Conservation (phyloP, 129 eudicot genomes). For the Flaveria trinervia region DNA sequence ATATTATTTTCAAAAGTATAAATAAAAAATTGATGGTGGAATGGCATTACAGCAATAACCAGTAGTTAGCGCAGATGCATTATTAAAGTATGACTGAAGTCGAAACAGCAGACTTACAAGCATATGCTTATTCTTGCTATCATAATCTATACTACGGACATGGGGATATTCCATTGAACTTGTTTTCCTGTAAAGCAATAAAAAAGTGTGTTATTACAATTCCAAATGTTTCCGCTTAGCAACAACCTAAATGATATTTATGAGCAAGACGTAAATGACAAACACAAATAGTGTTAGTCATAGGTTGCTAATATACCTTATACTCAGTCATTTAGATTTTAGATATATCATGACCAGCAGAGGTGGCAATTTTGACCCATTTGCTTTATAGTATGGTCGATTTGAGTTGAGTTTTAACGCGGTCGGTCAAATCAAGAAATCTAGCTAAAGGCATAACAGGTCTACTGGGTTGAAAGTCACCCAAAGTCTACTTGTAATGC, state of each 20-base stretch:
- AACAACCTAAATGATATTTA: constrained; percentile 17
- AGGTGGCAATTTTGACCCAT: neutral
- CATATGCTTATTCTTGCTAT: constrained; percentile 75
- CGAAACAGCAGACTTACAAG: constrained; percentile 67
- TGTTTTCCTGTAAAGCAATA: constrained; percentile 67
- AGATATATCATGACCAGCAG: constrained; percentile 2
- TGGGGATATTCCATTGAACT: constrained; percentile 78
- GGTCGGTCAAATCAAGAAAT: neutral
- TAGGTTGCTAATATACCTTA: neutral
- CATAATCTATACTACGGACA: constrained; percentile 77
- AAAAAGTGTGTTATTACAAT: neutral
- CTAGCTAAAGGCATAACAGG: neutral
- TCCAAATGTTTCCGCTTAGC: neutral
- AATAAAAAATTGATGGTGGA: neutral
- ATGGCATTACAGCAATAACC: neutral
- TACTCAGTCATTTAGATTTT: neutral
- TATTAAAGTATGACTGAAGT: constrained; percentile 8
- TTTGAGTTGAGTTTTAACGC: neutral
- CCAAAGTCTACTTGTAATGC: neutral
- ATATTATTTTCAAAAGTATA: constrained; percentile 2
- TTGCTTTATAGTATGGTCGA: neutral
- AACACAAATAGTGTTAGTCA: constrained; percentile 13
- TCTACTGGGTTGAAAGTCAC: neutral
- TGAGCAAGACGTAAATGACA: constrained; percentile 12
- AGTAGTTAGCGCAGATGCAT: constrained; percentile 13